Evolutionary conservation across 2,329 filamentous ascomycete genomes (phyloP).

Genomic region (Penicillium vulpinum): DNA sequence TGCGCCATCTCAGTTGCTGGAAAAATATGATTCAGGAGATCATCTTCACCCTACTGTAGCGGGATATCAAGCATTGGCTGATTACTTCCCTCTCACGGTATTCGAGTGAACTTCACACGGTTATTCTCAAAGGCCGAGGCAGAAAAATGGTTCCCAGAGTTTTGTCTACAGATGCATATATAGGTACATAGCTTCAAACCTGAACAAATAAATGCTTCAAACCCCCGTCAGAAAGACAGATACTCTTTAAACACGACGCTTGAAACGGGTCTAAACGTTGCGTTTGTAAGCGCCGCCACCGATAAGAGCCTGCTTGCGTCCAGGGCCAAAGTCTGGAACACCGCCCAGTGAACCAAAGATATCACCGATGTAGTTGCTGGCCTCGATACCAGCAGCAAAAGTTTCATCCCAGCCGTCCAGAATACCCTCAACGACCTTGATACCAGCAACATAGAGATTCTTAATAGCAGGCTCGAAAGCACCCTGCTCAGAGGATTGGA

Average conservation of each 20-base stretch:
- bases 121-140: background rate
- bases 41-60: slow-evolving; percentile 63
- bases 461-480: slow-evolving; percentile 63
- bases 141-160: background rate
- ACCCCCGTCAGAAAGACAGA: background rate
- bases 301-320: slow-evolving; percentile 17
- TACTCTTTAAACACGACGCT: slow-evolving; percentile 9
- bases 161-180: background rate
- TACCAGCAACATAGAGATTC: slow-evolving; percentile 67
- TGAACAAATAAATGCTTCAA: background rate
- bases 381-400: slow-evolving; percentile 58
- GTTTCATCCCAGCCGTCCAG: slow-evolving; percentile 60
- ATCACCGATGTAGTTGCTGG: slow-evolving; percentile 68
- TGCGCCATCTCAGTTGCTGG: slow-evolving; percentile 51
- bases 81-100: slow-evolving; percentile 58
- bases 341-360: slow-evolving; percentile 70
- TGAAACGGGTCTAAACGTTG: slow-evolving; percentile 1
- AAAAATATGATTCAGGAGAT: slow-evolving; percentile 61
- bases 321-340: slow-evolving; percentile 61
- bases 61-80: slow-evolving; percentile 62
- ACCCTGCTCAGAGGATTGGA: slow-evolving; percentile 58
- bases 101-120: slow-evolving; percentile 37
- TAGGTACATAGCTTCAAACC: background rate
- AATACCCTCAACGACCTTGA: slow-evolving; percentile 66
- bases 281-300: slow-evolving; percentile 26